Evolutionary conservation across 768 basidiomycete genomes (phyloP).

Genomic region (Phylloporus sp.): DNA sequence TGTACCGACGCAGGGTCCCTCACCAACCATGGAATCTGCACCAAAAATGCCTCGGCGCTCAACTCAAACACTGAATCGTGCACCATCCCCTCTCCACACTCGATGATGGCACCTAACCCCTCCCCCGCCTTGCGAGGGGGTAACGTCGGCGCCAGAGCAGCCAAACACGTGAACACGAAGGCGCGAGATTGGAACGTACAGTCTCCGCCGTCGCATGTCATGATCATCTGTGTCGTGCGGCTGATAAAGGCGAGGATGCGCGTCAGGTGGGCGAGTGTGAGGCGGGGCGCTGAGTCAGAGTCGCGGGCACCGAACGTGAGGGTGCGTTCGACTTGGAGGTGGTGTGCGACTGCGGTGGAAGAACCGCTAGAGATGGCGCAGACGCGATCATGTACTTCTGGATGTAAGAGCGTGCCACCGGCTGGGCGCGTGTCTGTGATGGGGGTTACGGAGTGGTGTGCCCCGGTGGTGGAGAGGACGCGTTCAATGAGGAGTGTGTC

Average conservation of each 20-base stretch:
- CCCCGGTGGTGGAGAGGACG: constrained; percentile 9
- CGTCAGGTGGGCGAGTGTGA: constrained; percentile 3
- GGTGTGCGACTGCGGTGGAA: background rate
- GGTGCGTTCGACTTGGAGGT: constrained; percentile 10
- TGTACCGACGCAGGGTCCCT: background rate
- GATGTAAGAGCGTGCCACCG: constrained; percentile 4
- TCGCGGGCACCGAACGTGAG: background rate
- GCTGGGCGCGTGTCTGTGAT: background rate
- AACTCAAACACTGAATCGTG: constrained; percentile 14
- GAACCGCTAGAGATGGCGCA: background rate
- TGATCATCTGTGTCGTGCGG: background rate
- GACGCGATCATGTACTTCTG: constrained; percentile 9
- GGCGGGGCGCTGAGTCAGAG: background rate
- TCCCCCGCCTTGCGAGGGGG: background rate
- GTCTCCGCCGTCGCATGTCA: constrained; percentile 7
- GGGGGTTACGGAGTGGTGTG: constrained; percentile 2
- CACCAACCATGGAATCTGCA: background rate
- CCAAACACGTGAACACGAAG: constrained; percentile 14
- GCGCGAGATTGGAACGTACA: constrained; percentile 13
- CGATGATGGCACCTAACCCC: too few species aligned
- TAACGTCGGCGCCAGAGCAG: constrained; percentile 1
- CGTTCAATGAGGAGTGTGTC: constrained; percentile 13
- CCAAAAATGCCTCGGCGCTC: constrained; percentile 9
- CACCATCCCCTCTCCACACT: background rate
- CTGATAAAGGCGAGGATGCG: constrained; percentile 8